Conservation (phyloP, 2,329 filamentous ascomycete species). For the Botrytis galanthina region DNA sequence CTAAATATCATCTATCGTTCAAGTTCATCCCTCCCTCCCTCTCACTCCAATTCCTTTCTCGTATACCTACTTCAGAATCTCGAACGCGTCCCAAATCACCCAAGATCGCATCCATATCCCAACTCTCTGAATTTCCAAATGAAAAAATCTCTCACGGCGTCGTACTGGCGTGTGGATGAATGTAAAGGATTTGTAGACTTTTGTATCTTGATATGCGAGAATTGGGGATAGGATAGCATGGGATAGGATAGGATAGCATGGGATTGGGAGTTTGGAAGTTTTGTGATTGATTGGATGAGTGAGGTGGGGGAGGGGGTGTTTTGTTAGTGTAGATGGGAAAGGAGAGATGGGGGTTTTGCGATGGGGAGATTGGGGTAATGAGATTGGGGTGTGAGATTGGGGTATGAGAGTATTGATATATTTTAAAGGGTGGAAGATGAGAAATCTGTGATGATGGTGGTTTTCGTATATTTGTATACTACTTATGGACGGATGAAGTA, state of each 20-base stretch:
- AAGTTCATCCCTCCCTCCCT: accelerated
- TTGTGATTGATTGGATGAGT: background rate
- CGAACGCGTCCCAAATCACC: background rate
- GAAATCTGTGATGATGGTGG: background rate
- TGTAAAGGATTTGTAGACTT: background rate
- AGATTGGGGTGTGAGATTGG: too few species aligned
- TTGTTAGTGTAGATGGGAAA: background rate
- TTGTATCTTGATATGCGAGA: background rate
- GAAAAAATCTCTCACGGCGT: background rate
- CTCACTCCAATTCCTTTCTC: background rate
- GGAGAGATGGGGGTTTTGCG: background rate
- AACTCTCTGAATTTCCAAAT: accelerated
- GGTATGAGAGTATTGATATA: background rate
- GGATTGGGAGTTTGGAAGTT: background rate
- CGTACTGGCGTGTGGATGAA: background rate
- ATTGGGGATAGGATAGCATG: background rate
- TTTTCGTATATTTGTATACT: background rate
- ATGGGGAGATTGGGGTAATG: background rate
- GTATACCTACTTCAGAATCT: background rate
- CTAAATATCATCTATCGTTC: accelerated
- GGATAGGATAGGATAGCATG: background rate
- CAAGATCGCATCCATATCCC: background rate
- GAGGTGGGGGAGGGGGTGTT: too few species aligned
- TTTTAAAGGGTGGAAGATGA: accelerated
- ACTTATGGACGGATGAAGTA: background rate